phyloP scores from a whole-genome alignment of 129 eudicot genomes.

The Artemisia annua region DNA sequence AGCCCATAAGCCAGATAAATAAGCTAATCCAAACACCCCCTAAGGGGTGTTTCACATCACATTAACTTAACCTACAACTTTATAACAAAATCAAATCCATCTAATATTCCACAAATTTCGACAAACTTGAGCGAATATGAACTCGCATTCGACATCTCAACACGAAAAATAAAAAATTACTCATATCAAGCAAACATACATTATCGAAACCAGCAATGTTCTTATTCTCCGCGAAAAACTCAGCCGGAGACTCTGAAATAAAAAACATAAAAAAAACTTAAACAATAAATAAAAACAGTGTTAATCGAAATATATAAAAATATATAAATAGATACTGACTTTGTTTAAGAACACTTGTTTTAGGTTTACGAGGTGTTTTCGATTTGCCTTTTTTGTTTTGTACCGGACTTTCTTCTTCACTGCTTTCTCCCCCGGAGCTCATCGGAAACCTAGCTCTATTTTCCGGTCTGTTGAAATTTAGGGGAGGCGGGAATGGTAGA shows the following conservation, averaged over 20 bases:
- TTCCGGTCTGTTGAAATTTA: slow-evolving; percentile 22
- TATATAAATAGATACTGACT: slow-evolving; percentile 45
- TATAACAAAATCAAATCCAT: no score
- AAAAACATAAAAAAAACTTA: background rate
- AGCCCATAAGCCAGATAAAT: no score
- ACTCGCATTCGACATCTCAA: no score
- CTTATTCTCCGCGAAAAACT: slow-evolving; percentile 94
- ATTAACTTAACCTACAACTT: no score
- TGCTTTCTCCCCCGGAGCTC: slow-evolving; percentile 58
- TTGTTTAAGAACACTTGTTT: slow-evolving; percentile 77
- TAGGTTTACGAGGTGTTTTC: slow-evolving; percentile 63
- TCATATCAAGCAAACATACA: slow-evolving; percentile 41
- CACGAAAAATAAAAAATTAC: background rate
- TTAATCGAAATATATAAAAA: background rate
- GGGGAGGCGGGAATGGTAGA: slow-evolving; percentile 33
- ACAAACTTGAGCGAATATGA: no score
- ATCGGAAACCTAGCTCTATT: slow-evolving; percentile 22
- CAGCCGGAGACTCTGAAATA: slow-evolving; percentile 90
- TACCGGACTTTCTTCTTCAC: slow-evolving; percentile 75
- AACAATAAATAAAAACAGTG: background rate
- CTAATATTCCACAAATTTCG: no score
- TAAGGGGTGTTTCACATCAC: no score
- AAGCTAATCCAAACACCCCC: no score
- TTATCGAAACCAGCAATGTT: slow-evolving; percentile 97
- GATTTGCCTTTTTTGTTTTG: slow-evolving; percentile 64